phyloP scores from a whole-genome alignment of 148 eudicot species.

The Rhododendron molle region DNA sequence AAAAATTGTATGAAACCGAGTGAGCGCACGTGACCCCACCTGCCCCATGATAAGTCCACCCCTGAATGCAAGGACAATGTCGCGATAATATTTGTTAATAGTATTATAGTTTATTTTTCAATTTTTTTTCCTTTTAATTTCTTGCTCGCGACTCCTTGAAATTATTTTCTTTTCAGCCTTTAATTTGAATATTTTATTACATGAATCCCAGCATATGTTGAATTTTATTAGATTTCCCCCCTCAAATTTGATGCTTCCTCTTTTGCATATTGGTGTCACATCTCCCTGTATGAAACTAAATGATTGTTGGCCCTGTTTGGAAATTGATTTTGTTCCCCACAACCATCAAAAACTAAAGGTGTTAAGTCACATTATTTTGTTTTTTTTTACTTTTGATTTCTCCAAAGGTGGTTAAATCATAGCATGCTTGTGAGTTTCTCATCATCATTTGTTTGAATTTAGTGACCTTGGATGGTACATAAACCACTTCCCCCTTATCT shows the following conservation, averaged over 20 bases:
- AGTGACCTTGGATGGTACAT: conserved; percentile 2
- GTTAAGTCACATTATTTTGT: conserved; percentile 17
- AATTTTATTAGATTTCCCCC: background rate
- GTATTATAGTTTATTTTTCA: too few species aligned
- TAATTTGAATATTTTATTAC: background rate
- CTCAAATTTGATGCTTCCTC: conserved; percentile 2
- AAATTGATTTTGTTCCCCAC: conserved; percentile 24
- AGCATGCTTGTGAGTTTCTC: conserved; percentile 21
- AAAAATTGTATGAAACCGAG: too few species aligned
- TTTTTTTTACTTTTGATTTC: conserved; percentile 13
- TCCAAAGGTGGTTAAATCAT: conserved; percentile 15
- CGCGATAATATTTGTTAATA: background rate
- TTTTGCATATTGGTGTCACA: conserved; percentile 6
- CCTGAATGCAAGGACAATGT: background rate
- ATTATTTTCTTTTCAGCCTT: background rate
- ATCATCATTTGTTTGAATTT: conserved; percentile 15
- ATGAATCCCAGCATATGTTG: background rate
- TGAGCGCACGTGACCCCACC: too few species aligned
- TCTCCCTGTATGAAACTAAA: background rate
- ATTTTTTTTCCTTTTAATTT: too few species aligned
- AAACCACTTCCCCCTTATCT: conserved; percentile 12
- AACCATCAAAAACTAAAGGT: conserved; percentile 13
- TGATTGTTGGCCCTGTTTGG: conserved; percentile 17
- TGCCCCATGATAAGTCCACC: too few species aligned
- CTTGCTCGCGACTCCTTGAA: background rate